Conservation (phyloP, 345 rosid genomes). For the Litchi chinensis region DNA sequence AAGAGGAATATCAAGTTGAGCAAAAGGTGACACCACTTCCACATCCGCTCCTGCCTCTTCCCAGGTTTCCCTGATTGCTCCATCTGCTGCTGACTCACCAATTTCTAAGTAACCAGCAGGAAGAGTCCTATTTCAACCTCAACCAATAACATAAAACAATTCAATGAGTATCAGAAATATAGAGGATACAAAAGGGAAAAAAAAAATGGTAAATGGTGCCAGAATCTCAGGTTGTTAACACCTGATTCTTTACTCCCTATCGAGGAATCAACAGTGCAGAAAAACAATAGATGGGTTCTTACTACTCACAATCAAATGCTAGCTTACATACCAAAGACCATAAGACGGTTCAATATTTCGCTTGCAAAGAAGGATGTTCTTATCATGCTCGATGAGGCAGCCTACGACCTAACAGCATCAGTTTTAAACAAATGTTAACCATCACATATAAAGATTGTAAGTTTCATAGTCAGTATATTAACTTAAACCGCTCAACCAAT, state of each 20-base stretch:
- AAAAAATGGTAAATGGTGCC: slow-evolving; percentile 3
- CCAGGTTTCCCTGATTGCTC: slow-evolving; percentile 95
- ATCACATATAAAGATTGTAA: background rate
- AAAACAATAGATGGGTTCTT: background rate
- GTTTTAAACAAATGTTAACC: slow-evolving; percentile 17
- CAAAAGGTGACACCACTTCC: slow-evolving; percentile 86
- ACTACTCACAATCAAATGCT: slow-evolving; percentile 6
- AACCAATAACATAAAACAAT: slow-evolving; percentile 15
- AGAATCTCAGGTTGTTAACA: slow-evolving; percentile 9
- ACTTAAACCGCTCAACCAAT: background rate
- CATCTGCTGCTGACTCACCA: slow-evolving; percentile 95
- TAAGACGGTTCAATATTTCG: slow-evolving; percentile 93
- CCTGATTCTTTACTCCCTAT: background rate
- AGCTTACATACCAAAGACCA: slow-evolving; percentile 69
- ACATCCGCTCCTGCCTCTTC: slow-evolving; percentile 96
- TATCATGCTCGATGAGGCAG: slow-evolving; percentile 89
- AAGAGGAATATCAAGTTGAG: slow-evolving; percentile 90
- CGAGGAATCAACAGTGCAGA: background rate
- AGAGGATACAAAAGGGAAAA: background rate
- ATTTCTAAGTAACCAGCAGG: slow-evolving; percentile 99
- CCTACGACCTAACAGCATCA: slow-evolving; percentile 74
- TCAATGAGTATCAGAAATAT: slow-evolving; percentile 4
- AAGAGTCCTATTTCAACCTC: slow-evolving; percentile 71
- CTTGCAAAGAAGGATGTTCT: slow-evolving; percentile 89
- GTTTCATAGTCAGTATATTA: background rate